Evolutionary conservation across 306 rosid genomes (phyloP), one percentile per base, ranked within the genome.

Genomic region (Prunus salicina): DNA sequence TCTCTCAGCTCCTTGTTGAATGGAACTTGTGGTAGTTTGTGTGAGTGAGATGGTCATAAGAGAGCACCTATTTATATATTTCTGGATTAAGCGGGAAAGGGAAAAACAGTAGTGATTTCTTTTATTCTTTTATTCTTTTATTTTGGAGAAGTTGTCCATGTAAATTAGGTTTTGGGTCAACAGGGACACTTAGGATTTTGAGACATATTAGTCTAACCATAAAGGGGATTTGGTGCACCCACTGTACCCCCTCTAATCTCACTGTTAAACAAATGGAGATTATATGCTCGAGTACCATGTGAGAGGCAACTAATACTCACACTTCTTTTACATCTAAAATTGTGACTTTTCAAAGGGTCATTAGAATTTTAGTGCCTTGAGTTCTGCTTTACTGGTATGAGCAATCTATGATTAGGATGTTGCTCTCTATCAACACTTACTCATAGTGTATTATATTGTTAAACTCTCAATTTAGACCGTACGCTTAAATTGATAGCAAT

Each of bases 141-240:
- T 14, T 41, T n/a, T 30, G 56, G 64, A 49, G 51, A 8, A 12
- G 50, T 22, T 77, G 47, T 57, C 74, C 38, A 72, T 62, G 74
- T 30, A 57, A 64, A 84, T 88, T 87, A 76, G 90, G 86, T 84
- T 80, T 61, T 61, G 47, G 79, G 87, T 83, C 83, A 84, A 75
- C 65, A 69, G 67, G 64, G 46, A 53, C 58, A 34, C 71, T 60
- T 65, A 38, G 83, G 81, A 78, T 60, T 76, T 62, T 10, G 52
- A 79, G 76, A 45, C 68, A 70, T 32, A 67, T 67, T 84, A 77
- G 93, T 82, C 84, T 75, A 88, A 85, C 93, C 81, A 69, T 22
- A 76, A 83, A 74, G 84, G 78, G 86, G 77, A 90, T 90, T 93
- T 87, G 97, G 91, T 91, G 88, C 93, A 93, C 91, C 97, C 90